Conservation (phyloP, 2,329 filamentous ascomycete genomes). For the Pseudofabraea citricarpa region DNA sequence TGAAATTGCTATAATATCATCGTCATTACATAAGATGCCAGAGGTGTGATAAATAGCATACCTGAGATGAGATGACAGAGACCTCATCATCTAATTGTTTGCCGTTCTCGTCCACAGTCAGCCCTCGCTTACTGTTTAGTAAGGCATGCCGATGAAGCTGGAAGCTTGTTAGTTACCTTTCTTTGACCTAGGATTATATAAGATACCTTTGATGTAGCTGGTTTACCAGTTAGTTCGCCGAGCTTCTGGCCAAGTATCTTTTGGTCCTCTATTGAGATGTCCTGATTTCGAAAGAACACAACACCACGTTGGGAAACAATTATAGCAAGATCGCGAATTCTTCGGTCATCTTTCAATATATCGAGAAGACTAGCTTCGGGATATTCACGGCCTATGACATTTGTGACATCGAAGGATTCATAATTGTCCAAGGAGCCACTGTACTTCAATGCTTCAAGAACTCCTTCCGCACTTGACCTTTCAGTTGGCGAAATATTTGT, state of each 20-base stretch:
- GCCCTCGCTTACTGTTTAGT: slow-evolving; percentile 42
- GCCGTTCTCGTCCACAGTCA: slow-evolving; percentile 42
- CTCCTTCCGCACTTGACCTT: too few relatives aligned
- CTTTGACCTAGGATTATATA: slow-evolving; percentile 18
- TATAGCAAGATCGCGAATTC: slow-evolving; percentile 21
- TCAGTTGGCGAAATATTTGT: too few relatives aligned
- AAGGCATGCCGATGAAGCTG: slow-evolving; percentile 50
- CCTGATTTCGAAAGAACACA: slow-evolving; percentile 44
- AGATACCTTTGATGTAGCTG: slow-evolving; percentile 9
- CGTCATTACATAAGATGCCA: neutral
- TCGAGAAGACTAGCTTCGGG: slow-evolving; percentile 30
- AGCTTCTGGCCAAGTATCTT: slow-evolving; percentile 40
- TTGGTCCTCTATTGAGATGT: slow-evolving; percentile 39
- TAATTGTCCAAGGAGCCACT: slow-evolving; percentile 13
- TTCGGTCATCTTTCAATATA: slow-evolving; percentile 23
- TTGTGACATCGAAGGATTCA: slow-evolving; percentile 29
- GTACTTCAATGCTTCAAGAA: too few relatives aligned
- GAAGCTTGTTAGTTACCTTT: neutral
- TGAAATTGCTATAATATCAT: slow-evolving; percentile 7
- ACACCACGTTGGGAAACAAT: slow-evolving; percentile 42
- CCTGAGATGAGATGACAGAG: slow-evolving; percentile 48
- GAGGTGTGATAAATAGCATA: neutral
- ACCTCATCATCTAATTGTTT: slow-evolving; percentile 51
- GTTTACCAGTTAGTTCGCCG: slow-evolving; percentile 36
- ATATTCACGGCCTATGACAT: slow-evolving; percentile 34